Percentiles rank a stretch among this genome's conserved stretches.
Conservation (phyloP, 2,329 filamentous ascomycete genomes). For the Stromatinia cepivora region DNA sequence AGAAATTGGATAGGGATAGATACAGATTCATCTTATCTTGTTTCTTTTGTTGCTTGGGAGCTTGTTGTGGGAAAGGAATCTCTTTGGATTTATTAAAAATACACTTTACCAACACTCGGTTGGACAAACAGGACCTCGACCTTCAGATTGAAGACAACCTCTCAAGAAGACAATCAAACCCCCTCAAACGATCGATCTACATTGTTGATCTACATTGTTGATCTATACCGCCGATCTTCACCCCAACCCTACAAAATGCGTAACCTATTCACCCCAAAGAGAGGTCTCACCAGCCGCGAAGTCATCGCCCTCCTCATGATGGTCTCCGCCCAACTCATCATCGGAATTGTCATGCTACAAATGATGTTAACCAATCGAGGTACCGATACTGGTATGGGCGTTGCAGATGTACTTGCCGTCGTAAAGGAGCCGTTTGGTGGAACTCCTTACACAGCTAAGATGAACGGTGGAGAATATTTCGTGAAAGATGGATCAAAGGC, state of each 20-base stretch:
- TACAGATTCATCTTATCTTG: neutral
- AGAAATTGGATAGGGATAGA: no score
- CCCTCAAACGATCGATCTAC: neutral
- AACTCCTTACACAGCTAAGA: neutral
- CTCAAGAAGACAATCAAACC: neutral
- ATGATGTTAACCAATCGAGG: neutral
- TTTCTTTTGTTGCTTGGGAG: neutral
- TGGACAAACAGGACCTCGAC: neutral
- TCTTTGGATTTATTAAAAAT: neutral
- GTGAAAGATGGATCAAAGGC: no score
- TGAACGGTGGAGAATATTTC: neutral
- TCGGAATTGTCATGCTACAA: neutral
- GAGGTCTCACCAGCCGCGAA: neutral
- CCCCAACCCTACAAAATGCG: neutral
- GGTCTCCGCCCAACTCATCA: neutral
- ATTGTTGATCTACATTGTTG: no score
- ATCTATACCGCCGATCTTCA: neutral
- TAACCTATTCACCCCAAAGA: no score
- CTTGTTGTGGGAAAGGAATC: neutral
- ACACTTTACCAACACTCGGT: neutral
- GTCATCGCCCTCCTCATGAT: neutral
- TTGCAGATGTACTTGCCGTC: neutral
- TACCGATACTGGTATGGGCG: fast-evolving
- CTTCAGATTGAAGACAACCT: neutral
- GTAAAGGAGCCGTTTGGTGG: fast-evolving